These are phyloP conservation scores for Gossypium schwendimanii DNA, from an alignment of 441 rosid species.

Conservation along the genomic window DNA sequence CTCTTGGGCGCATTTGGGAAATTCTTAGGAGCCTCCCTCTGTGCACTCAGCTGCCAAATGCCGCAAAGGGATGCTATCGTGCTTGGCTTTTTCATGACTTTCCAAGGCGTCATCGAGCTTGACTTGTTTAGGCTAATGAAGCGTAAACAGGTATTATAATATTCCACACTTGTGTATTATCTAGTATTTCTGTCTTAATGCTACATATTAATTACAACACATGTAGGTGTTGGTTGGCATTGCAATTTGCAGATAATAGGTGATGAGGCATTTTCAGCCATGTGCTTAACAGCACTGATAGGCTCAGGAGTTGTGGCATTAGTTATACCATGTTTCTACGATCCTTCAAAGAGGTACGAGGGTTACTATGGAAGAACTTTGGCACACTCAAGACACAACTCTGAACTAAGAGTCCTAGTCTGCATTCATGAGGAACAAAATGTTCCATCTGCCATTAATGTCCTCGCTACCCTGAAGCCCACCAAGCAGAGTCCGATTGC, in stretches of 20 bases:
- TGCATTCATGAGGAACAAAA: conserved; percentile 39
- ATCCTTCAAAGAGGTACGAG: conserved; percentile 36
- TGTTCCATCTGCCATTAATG: conserved; percentile 27
- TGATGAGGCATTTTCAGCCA: conserved; percentile 19
- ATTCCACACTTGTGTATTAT: background rate
- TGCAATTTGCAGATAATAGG: conserved; percentile 22
- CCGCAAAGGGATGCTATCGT: conserved; percentile 28
- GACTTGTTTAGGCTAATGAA: conserved; percentile 19
- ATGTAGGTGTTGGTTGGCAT: conserved; percentile 15
- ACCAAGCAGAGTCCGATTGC: conserved; percentile 20
- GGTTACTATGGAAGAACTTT: conserved; percentile 30
- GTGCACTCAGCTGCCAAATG: conserved; percentile 13
- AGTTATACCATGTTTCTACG: conserved; percentile 27
- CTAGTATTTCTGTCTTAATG: background rate
- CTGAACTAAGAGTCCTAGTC: conserved; percentile 25
- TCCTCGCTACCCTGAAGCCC: conserved; percentile 30
- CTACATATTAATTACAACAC: background rate
- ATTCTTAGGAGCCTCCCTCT: conserved; percentile 19
- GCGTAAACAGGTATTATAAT: conserved; percentile 8
- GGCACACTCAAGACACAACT: conserved; percentile 20
- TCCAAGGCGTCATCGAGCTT: conserved; percentile 31
- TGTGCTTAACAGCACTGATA: conserved; percentile 26
- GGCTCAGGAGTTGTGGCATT: conserved; percentile 22
- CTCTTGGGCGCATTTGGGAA: conserved; percentile 5
- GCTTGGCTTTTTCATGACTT: conserved; percentile 25